phyloP scores from a whole-genome alignment of 257 asterid species.

The Solanum virginianum region DNA sequence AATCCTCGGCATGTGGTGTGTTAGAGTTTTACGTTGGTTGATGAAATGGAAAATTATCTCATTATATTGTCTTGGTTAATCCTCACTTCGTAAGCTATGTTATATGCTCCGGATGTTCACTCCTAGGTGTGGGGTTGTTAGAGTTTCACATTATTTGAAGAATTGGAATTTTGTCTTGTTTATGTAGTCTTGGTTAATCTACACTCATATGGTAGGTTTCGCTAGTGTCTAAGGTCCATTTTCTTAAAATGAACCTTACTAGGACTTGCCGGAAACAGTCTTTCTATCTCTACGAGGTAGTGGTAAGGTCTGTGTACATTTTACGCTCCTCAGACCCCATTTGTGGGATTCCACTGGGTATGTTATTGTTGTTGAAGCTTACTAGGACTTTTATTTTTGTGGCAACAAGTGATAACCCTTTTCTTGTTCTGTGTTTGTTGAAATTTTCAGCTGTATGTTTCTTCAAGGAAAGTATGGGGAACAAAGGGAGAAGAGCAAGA shows the following conservation, averaged over 20 bases:
- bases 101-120: neutral
- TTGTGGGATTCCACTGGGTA: no score
- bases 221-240: neutral
- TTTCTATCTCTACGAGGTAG: no score
- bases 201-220: neutral
- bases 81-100: neutral
- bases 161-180: neutral
- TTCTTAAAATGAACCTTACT: neutral
- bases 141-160: neutral
- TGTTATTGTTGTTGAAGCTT: no score
- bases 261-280: neutral
- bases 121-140: neutral
- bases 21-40: neutral
- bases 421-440: neutral
- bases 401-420: neutral
- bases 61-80: neutral
- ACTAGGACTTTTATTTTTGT: neutral
- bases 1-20: no score
- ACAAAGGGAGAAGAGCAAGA: slow-evolving; percentile 7
- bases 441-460: neutral
- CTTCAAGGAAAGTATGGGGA: neutral
- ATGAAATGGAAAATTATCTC: neutral
- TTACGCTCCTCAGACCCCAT: no score
- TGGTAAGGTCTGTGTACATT: no score
- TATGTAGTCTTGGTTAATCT: neutral